A percentile compares a stretch with the other conserved stretches of the same genome.
Conservation (phyloP, 257 asterid species). For the Scutellaria minor region DNA sequence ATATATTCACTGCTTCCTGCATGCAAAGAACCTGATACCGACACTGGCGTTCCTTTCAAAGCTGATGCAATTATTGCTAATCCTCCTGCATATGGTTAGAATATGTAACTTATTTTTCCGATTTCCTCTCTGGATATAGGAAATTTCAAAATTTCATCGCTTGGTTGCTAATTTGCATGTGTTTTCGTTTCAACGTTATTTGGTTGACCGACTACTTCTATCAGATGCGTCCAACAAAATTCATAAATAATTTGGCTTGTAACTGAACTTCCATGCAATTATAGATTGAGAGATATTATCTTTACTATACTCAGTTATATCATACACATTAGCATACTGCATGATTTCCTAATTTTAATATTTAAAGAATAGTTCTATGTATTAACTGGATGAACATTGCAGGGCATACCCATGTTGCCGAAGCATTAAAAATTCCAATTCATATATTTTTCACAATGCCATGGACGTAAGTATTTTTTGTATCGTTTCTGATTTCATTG, state of each 20-base stretch:
- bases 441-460: slow-evolving; percentile 99
- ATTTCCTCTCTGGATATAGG: slow-evolving; percentile 12
- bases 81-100: slow-evolving; percentile 92
- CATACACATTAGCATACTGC: not conserved
- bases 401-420: slow-evolving; percentile 98
- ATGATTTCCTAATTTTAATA: not conserved
- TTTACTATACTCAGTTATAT: not conserved
- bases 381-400: slow-evolving; percentile 42
- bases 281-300: not conserved
- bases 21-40: slow-evolving; percentile 85
- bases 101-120: slow-evolving; percentile 5
- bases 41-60: slow-evolving; percentile 80
- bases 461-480: slow-evolving; percentile 89
- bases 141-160: not conserved
- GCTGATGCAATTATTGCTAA: slow-evolving; percentile 95
- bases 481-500: slow-evolving; percentile 32
- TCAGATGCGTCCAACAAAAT: not conserved
- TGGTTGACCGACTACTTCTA: slow-evolving; percentile 5
- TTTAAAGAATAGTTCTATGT: slow-evolving; percentile 8
- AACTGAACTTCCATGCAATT: not conserved
- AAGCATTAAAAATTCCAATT: slow-evolving; percentile 79
- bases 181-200: slow-evolving; percentile 1
- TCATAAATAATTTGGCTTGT: not conserved
- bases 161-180: slow-evolving; percentile 18
- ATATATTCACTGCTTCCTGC: slow-evolving; percentile 85